Conservation (phyloP, 2,329 filamentous ascomycete species). For the Trichothecium sympodiale region DNA sequence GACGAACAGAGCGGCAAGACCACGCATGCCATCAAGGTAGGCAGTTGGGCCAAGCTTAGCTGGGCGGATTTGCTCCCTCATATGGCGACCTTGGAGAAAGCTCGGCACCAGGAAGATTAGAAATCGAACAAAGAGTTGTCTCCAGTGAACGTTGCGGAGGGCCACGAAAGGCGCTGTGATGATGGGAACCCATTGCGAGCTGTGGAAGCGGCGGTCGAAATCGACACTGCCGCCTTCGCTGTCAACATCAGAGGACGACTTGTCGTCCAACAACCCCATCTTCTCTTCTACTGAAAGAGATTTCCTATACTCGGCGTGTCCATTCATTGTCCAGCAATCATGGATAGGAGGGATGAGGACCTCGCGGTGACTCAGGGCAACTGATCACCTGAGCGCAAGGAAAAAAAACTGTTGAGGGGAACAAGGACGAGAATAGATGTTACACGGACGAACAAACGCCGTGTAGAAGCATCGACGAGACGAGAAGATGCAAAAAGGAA, state of each 20-base stretch:
- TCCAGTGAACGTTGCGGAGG: slow-evolving; percentile 22
- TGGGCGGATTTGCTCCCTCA: slow-evolving; percentile 27
- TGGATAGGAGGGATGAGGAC: too few relatives aligned
- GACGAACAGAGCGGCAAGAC: slow-evolving; percentile 43
- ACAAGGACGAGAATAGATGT: slow-evolving; percentile 6
- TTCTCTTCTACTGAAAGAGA: slow-evolving; percentile 31
- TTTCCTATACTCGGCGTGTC: slow-evolving; percentile 20
- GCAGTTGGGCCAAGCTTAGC: slow-evolving; percentile 38
- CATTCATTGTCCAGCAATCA: slow-evolving; percentile 27
- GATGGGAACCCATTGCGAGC: slow-evolving; percentile 19
- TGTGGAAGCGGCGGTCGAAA: slow-evolving; percentile 20
- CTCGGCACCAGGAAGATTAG: slow-evolving; percentile 39
- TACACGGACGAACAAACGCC: slow-evolving; percentile 1
- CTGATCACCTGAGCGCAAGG: slow-evolving; percentile 1
- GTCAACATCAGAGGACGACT: slow-evolving; percentile 29
- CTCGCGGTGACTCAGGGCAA: neutral
- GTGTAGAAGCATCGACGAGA: slow-evolving; percentile 1
- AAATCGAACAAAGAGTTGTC: slow-evolving; percentile 23
- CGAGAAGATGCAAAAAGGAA: slow-evolving; percentile 2
- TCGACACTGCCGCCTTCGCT: slow-evolving; percentile 27
- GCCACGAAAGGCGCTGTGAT: slow-evolving; percentile 17
- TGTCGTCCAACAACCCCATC: slow-evolving; percentile 31
- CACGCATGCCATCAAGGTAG: slow-evolving; percentile 48
- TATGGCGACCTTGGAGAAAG: slow-evolving; percentile 35
- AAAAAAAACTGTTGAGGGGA: too few relatives aligned